Evolutionary conservation across 257 asterid species (phyloP), one percentile per base, ranked within the genome.

Genomic region (Penstemon newberryi): DNA sequence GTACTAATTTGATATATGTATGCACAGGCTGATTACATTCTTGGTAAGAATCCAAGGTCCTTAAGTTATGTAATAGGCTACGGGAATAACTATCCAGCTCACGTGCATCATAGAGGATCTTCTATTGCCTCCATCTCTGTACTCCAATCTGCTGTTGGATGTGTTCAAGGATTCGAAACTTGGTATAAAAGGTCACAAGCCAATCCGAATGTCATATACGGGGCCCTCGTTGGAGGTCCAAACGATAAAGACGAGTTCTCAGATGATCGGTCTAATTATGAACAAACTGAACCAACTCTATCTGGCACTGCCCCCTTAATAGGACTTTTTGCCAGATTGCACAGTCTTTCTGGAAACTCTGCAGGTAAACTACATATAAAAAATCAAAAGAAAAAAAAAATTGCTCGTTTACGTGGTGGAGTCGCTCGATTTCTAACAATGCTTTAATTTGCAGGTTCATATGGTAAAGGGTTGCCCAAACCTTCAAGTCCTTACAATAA

Each of bases 151-250:
- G 19, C 47, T 0, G 87, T 92, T 45, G 91, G 87, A 36, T 92
- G 98, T 61, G 94, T 86, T 0, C 77, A 83, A 53, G 98, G 98
- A 49, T 92, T 77, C 39, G 96, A 92, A 59, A 60, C 67, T 5
- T 89, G 95, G 95, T 89, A 92, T 70, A 82, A 71, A 18, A 86
- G 84, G 12, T 51, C 80, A 0, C 69, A 73, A 60, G 73, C 93
- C 11, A 82, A 92, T 70, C 98, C 98, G 0, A 92, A 88, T 47
- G 75, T 84, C 4, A 51, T 88, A 36, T 41, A 78, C 0, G 98
- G 98, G 56, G 98, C 73, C 4, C 80, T 92, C 3, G 95, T 92
- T 5, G 98, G 97, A 51, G 98, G 98, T 41, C 98, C 98, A 0
- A 61, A 84, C 68, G 67, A 65, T 1, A 73, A 75, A 0, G 98